Conservation (phyloP, 1,139 yeast species). For the Magnusiomyces paraingens region DNA sequence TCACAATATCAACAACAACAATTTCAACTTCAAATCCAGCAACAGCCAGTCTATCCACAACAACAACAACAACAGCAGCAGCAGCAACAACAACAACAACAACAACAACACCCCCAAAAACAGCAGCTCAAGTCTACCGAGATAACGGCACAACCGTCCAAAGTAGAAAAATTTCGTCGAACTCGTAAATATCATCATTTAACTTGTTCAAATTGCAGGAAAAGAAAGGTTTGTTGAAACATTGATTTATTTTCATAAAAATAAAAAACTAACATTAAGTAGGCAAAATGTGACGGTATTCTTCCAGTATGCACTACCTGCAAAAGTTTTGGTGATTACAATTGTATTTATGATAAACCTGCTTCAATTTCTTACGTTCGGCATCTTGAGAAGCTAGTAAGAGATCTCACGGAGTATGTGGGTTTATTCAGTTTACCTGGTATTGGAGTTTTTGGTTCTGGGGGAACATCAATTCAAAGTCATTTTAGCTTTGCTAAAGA, state of each 20-base stretch:
- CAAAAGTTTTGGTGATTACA: constrained; percentile 12
- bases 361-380: constrained; percentile 17
- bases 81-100: too few relatives aligned
- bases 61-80: too few relatives aligned
- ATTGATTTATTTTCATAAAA: not conserved
- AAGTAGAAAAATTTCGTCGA: constrained; percentile 1
- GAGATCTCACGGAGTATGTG: constrained; percentile 10
- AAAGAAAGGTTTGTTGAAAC: constrained; percentile 14
- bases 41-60: too few relatives aligned
- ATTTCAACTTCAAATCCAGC: too few relatives aligned
- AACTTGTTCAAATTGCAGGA: constrained; percentile 16
- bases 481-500: not conserved
- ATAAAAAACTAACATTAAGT: not conserved
- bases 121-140: not conserved
- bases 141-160: not conserved
- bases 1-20: too few relatives aligned
- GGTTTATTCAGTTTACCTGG: not conserved
- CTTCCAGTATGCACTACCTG: constrained; percentile 15
- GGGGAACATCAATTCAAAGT: not conserved
- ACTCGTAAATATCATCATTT: constrained; percentile 15
- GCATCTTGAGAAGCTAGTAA: constrained; percentile 14
- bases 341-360: constrained; percentile 16
- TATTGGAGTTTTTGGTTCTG: not conserved
- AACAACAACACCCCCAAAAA: too few relatives aligned
- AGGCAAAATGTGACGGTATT: constrained; percentile 17